phyloP scores from a whole-genome alignment of 345 rosid species.

The Arabis hirsuta region DNA sequence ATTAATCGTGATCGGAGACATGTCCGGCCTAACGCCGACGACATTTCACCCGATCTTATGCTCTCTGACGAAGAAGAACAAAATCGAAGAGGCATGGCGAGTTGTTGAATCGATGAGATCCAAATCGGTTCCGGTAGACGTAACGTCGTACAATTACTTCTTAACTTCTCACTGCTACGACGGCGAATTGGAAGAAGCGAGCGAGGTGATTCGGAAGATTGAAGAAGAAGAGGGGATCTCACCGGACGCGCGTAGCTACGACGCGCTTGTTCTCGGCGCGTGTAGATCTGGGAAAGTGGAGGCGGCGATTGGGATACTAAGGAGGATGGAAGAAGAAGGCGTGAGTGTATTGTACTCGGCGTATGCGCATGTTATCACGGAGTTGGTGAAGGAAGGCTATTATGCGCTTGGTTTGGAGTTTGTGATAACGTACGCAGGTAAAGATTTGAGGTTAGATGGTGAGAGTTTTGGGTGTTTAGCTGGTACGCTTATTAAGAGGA shows the following conservation, averaged over 20 bases:
- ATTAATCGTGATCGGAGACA: constrained; percentile 44
- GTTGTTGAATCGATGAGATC: constrained; percentile 51
- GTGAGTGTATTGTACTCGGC: constrained; percentile 50
- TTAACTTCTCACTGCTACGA: constrained; percentile 47
- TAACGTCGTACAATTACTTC: constrained; percentile 55
- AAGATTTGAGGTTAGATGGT: constrained; percentile 49
- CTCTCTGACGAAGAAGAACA: constrained; percentile 44
- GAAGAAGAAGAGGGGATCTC: constrained; percentile 51
- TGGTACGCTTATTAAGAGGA: constrained; percentile 42
- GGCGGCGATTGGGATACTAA: constrained; percentile 57
- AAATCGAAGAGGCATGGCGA: constrained; percentile 52
- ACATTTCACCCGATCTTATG: constrained; percentile 58
- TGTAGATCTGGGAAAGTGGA: constrained; percentile 61
- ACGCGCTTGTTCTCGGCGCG: constrained; percentile 67
- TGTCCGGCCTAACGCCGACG: constrained; percentile 45
- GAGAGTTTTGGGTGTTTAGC: constrained; percentile 60
- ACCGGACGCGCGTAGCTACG: constrained; percentile 56
- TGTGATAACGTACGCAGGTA: constrained; percentile 51
- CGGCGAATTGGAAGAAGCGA: constrained; percentile 49
- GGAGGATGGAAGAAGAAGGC: constrained; percentile 63
- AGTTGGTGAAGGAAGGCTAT: constrained; percentile 46
- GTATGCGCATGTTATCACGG: constrained; percentile 53
- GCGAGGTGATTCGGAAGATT: constrained; percentile 50
- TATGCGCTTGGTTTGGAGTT: constrained; percentile 55
- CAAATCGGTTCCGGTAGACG: constrained; percentile 46